Evolutionary conservation across 2,329 filamentous ascomycete species (phyloP).

Genomic region (Talaromyces verruculosus): DNA sequence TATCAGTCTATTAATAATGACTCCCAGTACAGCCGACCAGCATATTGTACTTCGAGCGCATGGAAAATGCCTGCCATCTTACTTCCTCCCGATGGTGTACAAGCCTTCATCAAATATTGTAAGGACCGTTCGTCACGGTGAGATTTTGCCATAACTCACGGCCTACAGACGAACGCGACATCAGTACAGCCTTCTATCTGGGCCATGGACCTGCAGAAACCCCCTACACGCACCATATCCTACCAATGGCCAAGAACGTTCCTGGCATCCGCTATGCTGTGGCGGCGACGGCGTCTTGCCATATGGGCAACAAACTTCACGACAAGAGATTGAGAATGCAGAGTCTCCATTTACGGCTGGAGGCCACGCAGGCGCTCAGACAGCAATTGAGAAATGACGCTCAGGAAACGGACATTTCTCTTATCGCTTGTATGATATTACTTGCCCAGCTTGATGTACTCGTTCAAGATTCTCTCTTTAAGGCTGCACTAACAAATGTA

Average conservation of each 20-base stretch:
- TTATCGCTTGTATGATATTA: constrained; percentile 4
- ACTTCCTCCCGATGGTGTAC: neutral
- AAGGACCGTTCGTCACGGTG: neutral
- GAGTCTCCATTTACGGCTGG: neutral
- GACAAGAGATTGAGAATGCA: neutral
- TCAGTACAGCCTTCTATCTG: constrained; percentile 1
- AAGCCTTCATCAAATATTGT: neutral
- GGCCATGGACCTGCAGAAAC: neutral
- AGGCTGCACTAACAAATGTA: neutral
- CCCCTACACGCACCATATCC: neutral
- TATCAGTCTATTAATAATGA: neutral
- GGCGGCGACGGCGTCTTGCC: neutral
- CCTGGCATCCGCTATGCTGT: constrained; percentile 3
- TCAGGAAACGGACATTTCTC: neutral
- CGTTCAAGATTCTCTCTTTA: neutral
- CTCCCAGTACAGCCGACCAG: neutral
- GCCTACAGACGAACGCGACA: neutral
- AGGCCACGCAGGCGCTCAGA: neutral
- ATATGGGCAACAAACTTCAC: neutral
- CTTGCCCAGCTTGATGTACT: constrained; percentile 1
- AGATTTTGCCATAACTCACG: neutral
- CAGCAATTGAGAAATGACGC: neutral
- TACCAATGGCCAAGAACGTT: neutral
- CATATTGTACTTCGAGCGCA: neutral
- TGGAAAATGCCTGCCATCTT: neutral